A percentile compares a stretch with the other conserved stretches of the same genome.
Conservation (phyloP, 495 filamentous ascomycete genomes). For the Parmelia sp. region DNA sequence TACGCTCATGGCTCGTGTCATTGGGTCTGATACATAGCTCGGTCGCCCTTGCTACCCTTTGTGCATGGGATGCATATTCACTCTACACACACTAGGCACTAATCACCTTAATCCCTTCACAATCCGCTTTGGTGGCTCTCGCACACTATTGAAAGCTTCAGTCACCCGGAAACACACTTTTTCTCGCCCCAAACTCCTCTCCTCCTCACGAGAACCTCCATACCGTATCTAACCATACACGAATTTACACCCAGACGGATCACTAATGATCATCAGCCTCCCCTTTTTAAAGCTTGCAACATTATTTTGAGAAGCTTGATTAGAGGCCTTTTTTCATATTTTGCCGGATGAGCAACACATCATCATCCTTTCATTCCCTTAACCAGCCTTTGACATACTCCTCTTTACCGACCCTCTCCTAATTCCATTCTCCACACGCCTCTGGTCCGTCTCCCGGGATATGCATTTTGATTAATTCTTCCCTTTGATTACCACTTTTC, state of each 20-base stretch:
- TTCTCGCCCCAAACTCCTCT: slow-evolving; percentile 14
- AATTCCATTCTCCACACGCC: slow-evolving; percentile 21
- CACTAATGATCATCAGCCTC: slow-evolving; percentile 12
- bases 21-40: slow-evolving; percentile 28
- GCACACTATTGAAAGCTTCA: slow-evolving; percentile 18
- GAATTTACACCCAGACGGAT: slow-evolving; percentile 6
- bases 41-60: slow-evolving; percentile 21
- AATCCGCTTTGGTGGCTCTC: slow-evolving; percentile 21
- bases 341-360: slow-evolving; percentile 19
- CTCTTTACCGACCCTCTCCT: slow-evolving; percentile 12
- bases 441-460: slow-evolving; percentile 15
- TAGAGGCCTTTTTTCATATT: slow-evolving; percentile 10
- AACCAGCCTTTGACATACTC: slow-evolving; percentile 17
- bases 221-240: background rate
- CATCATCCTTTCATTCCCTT: slow-evolving; percentile 23
- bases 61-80: slow-evolving; percentile 14
- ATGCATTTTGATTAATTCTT: slow-evolving; percentile 23
- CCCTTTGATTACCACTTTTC: slow-evolving; percentile 8
- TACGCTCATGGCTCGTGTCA: slow-evolving; percentile 18
- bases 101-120: slow-evolving; percentile 15
- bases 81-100: slow-evolving; percentile 21
- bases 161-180: slow-evolving; percentile 16
- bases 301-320: slow-evolving; percentile 7
- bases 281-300: slow-evolving; percentile 12
- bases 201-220: background rate